Conservation (phyloP, 177 flowering plant genomes). For the Vitis hybrid region DNA sequence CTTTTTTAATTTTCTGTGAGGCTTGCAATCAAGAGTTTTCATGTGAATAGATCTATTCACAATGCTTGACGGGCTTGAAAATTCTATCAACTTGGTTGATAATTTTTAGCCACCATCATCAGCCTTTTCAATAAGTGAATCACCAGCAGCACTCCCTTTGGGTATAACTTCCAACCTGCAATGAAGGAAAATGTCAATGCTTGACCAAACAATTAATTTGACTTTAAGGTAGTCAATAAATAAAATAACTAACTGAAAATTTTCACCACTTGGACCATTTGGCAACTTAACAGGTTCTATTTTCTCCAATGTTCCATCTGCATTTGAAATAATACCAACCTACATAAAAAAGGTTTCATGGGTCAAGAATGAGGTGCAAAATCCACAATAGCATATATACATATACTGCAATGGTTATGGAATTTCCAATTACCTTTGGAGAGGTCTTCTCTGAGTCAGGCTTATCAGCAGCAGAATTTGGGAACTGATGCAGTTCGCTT, state of each 20-base stretch:
- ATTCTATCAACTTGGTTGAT: constrained; percentile 3
- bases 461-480: constrained; percentile 11
- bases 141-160: constrained; percentile 12
- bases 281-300: constrained; percentile 7
- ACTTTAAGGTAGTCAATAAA: neutral
- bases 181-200: neutral
- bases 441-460: constrained; percentile 6
- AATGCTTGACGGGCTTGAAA: constrained; percentile 7
- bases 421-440: constrained; percentile 27
- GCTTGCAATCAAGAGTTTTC: constrained; percentile 13
- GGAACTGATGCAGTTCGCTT: constrained; percentile 1
- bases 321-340: constrained; percentile 14
- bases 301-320: constrained; percentile 9
- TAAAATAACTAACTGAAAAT: constrained; percentile 20
- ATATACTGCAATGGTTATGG: neutral
- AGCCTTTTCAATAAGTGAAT: constrained; percentile 9
- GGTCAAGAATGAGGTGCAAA: constrained; percentile 5
- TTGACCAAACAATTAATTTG: neutral
- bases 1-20: constrained; percentile 32
- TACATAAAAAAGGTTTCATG: constrained; percentile 6
- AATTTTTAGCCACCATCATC: constrained; percentile 1
- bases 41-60: constrained; percentile 6
- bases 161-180: constrained; percentile 19
- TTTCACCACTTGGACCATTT: constrained; percentile 5
- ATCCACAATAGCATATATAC: neutral